Evolutionary conservation across 192 early-diverging fungal species (phyloP), one percentile per base, ranked within the genome.

Genomic region (Rhizophagus clarus): DNA sequence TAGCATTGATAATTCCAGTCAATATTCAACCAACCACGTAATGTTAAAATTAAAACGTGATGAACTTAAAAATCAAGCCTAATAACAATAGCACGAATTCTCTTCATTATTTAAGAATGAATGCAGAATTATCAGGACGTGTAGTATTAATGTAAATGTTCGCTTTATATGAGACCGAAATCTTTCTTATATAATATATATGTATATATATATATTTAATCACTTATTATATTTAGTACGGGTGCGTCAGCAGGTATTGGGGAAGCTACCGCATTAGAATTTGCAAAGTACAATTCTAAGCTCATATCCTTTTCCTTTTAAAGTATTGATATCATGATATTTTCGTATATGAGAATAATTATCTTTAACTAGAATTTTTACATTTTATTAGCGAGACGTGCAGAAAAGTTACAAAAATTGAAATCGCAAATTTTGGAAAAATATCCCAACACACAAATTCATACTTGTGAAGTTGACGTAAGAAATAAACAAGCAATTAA

Each of bases 241-340:
- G 91, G 91, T 26, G 90, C 91, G 12, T 85, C 85, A 26, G 80
- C 90, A 6, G 91, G 91, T 76, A 93, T 92, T n/a, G 92, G 92
- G 61, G 84, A 85, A 69, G 90, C 91, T 10, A 83, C 81, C 63
- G 92, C 92, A 20, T 64, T 85, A 29, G 91, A 92, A 78, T 93
- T 91, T 77, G 92, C 92, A 10, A 83, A 87, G 37, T 82, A 80
- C 22, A 88, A 87, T 31, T 81, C 85, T 31, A 80, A 90, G 62
- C 76, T 93, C 45, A 85, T 91, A 86, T 66, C 51, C 49, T 78
- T 78, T 40, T 15, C 26, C 26, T 29, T 3, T 64, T 64, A 45
- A 45, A 45, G 5, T 40, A 40, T 37, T 12, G 8, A 37, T 4
- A 37, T 37, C 20, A 3, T 29, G 14, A 74, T 32, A 20, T 31